Evolutionary conservation across 257 asterid genomes (phyloP).

Genomic region (Nicotiana otophora): DNA sequence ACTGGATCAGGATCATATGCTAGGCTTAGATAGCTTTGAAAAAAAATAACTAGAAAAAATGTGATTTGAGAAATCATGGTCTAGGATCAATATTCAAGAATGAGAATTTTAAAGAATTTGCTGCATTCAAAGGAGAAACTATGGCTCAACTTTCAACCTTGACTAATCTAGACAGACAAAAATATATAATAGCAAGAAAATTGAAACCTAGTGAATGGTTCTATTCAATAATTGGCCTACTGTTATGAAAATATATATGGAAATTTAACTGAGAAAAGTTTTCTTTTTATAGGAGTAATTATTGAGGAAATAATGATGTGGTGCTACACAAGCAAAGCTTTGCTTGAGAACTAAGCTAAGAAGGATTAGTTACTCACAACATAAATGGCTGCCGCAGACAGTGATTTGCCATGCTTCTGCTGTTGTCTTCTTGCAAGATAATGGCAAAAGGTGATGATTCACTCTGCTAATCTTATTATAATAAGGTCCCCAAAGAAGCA

Average conservation of each 20-base stretch:
- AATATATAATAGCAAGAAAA: background rate
- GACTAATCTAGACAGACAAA: background rate
- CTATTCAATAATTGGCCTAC: constrained; percentile 16
- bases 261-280: background rate
- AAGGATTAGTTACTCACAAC: constrained; percentile 20
- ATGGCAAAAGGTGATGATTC: constrained; percentile 4
- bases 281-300: background rate
- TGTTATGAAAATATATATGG: constrained; percentile 19
- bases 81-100: constrained; percentile 7
- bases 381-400: constrained; percentile 7
- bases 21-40: constrained; percentile 16
- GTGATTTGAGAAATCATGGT: constrained; percentile 27
- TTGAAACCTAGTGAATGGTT: background rate
- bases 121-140: background rate
- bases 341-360: constrained; percentile 41
- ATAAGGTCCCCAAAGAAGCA: background rate
- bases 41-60: constrained; percentile 25
- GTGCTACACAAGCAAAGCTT: constrained; percentile 13
- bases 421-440: background rate
- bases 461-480: background rate
- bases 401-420: constrained; percentile 10
- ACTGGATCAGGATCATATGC: constrained; percentile 70
- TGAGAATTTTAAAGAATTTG: background rate
- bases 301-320: background rate
- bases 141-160: background rate